Evolutionary conservation across 2,329 filamentous ascomycete genomes (phyloP).

Genomic region (Diaporthe sp.): DNA sequence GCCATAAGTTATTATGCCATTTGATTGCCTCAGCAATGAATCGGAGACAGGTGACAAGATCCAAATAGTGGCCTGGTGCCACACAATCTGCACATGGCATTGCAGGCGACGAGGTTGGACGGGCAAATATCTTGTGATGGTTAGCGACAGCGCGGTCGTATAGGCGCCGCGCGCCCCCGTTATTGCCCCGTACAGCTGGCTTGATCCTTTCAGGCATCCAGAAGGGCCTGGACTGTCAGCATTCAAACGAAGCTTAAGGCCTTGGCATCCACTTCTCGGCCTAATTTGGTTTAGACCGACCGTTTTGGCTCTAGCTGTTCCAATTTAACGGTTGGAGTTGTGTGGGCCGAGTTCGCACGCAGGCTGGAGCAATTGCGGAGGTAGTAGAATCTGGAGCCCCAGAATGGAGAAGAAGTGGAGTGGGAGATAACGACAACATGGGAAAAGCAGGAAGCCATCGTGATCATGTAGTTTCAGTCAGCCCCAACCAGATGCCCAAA

Average conservation of each 20-base stretch:
- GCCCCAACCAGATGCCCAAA: neutral
- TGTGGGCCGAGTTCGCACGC: constrained; percentile 2
- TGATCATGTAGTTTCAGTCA: neutral
- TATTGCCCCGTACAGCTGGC: constrained; percentile 2
- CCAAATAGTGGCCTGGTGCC: neutral
- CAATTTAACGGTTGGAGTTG: constrained; percentile 5
- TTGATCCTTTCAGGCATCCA: constrained; percentile 8
- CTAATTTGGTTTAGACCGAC: constrained; percentile 7
- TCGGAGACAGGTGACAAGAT: neutral
- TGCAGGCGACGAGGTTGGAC: neutral
- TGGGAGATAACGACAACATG: neutral
- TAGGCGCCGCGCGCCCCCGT: neutral
- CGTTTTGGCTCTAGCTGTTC: constrained; percentile 1
- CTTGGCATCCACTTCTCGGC: neutral
- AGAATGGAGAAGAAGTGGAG: constrained; percentile 25
- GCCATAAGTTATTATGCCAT: neutral
- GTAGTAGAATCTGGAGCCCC: constrained; percentile 25
- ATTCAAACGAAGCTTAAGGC: neutral
- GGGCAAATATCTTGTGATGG: constrained; percentile 6
- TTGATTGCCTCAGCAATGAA: neutral
- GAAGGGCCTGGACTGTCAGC: constrained; percentile 9
- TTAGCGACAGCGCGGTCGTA: neutral
- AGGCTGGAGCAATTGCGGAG: constrained; percentile 20
- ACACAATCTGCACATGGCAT: neutral
- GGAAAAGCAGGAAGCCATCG: constrained; percentile 1